Conservation (phyloP, 1,284 basidiomycete species). For the Tausonia pullulans region DNA sequence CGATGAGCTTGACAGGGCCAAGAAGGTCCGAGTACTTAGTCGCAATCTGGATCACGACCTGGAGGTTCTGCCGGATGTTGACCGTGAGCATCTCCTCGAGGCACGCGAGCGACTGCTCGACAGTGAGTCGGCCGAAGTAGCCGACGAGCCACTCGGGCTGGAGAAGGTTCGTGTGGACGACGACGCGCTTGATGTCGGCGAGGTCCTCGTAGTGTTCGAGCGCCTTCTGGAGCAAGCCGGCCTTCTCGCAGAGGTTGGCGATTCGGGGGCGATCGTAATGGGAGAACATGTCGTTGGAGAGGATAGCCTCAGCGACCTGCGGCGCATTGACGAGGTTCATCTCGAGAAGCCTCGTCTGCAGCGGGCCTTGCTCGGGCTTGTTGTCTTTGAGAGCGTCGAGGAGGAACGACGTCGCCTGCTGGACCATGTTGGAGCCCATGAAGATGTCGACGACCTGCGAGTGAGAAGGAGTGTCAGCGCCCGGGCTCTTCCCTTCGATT, state of each 20-base stretch:
- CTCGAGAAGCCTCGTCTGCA: constrained; percentile 93
- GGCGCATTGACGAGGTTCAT: constrained; percentile 98
- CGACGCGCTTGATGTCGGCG: constrained; percentile 93
- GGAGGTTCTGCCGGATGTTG: constrained; percentile 96
- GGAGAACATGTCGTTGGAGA: constrained; percentile 97
- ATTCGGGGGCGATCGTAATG: constrained; percentile 95
- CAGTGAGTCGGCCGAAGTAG: constrained; percentile 95
- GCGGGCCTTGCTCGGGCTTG: constrained; percentile 88
- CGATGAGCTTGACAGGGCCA: constrained; percentile 92
- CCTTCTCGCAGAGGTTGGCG: constrained; percentile 97
- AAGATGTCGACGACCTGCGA: constrained; percentile 86
- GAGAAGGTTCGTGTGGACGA: constrained; percentile 84
- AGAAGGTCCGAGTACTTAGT: constrained; percentile 99
- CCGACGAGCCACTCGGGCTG: constrained; percentile 93
- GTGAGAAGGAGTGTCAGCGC: background rate
- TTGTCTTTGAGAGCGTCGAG: constrained; percentile 99
- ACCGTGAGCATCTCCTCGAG: constrained; percentile 94
- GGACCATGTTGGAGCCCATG: constrained; percentile 99
- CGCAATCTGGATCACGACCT: constrained; percentile 93
- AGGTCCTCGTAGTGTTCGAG: constrained; percentile 97
- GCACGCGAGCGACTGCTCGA: constrained; percentile 96
- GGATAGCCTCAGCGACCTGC: constrained; percentile 97
- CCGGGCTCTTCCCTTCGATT: background rate
- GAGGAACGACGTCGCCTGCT: constrained; percentile 96
- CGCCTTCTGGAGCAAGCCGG: constrained; percentile 87